These are phyloP conservation scores for Kregervanrija fluxuum DNA, from an alignment of 805 yeast species.

Conservation along the genomic window DNA sequence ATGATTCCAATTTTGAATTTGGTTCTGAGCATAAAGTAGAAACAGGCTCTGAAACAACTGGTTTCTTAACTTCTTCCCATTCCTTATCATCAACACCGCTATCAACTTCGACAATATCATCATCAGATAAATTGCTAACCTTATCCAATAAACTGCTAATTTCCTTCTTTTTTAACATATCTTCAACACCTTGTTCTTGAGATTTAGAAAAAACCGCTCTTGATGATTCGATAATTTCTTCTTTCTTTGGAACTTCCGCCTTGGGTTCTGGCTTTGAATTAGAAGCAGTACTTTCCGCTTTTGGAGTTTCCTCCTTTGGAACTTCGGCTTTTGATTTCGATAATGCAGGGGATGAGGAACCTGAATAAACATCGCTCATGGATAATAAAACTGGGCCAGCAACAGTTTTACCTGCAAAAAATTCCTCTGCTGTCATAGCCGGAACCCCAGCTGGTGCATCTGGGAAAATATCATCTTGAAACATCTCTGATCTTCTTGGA, in stretches of 20 bases:
- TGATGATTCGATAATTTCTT: conserved; percentile 4
- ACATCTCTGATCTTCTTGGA: conserved; percentile 89
- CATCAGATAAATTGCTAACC: conserved; percentile 33
- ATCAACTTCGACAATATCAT: conserved; percentile 29
- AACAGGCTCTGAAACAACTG: not conserved
- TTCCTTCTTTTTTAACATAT: conserved; percentile 38
- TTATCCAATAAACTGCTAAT: conserved; percentile 43
- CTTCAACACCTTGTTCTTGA: conserved; percentile 38
- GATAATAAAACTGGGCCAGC: conserved; percentile 75
- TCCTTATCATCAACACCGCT: conserved; percentile 20
- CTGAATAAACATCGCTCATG: conserved; percentile 76
- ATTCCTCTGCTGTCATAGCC: conserved; percentile 73
- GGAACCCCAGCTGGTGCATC: conserved; percentile 79
- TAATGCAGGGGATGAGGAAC: conserved; percentile 49
- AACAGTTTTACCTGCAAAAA: conserved; percentile 71
- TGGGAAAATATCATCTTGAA: conserved; percentile 90
- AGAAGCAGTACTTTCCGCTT: not conserved
- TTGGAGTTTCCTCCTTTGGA: not conserved
- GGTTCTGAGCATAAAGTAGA: conserved; percentile 4
- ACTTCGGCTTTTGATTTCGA: conserved; percentile 30
- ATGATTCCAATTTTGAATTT: conserved; percentile 10
- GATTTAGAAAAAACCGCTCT: conserved; percentile 20
- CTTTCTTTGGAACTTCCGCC: conserved; percentile 4
- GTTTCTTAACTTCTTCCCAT: conserved; percentile 14
- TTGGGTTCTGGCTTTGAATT: not conserved